A percentile compares a stretch with the other conserved stretches of the same genome.
Evolutionary conservation across 495 filamentous ascomycete species (phyloP).

Genomic region (Trichodelitschia bisporula): DNA sequence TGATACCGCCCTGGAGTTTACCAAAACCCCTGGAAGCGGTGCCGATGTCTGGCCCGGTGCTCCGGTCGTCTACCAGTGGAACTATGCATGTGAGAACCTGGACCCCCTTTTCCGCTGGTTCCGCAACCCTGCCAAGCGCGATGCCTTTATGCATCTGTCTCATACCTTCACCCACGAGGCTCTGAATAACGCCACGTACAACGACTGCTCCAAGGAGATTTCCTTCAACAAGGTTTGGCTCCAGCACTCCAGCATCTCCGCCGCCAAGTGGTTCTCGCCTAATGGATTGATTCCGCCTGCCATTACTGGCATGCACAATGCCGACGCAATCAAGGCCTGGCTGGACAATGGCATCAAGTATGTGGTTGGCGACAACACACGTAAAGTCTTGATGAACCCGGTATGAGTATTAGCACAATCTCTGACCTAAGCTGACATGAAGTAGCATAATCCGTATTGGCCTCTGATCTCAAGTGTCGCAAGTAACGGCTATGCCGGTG

Average conservation of each 20-base stretch:
- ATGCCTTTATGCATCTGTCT: conserved; percentile 29
- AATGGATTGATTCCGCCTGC: conserved; percentile 35
- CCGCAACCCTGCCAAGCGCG: conserved; percentile 19
- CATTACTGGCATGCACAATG: conserved; percentile 41
- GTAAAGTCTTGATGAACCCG: conserved; percentile 23
- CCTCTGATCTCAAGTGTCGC: conserved; percentile 26
- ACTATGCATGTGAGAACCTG: conserved; percentile 19
- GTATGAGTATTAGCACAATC: too few species aligned
- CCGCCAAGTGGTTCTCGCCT: conserved; percentile 19
- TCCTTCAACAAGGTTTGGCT: conserved; percentile 35
- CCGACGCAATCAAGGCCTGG: conserved; percentile 34
- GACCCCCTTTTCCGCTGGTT: conserved; percentile 29
- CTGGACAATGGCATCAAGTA: conserved; percentile 30
- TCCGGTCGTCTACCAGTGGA: conserved; percentile 24
- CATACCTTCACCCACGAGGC: conserved; percentile 40
- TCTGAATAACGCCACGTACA: conserved; percentile 34
- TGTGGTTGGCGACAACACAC: conserved; percentile 39
- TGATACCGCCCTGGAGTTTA: conserved; percentile 27
- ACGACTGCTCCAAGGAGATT: conserved; percentile 30
- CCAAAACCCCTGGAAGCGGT: conserved; percentile 31
- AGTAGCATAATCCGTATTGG: conserved; percentile 20
- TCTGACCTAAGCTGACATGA: too few species aligned
- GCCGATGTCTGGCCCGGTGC: conserved; percentile 26
- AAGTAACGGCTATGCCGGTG: conserved; percentile 27
- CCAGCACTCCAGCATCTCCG: conserved; percentile 22